Conservation (phyloP, 225 moss, liverwort and hornwort species). For the Sphagnum contortum region DNA sequence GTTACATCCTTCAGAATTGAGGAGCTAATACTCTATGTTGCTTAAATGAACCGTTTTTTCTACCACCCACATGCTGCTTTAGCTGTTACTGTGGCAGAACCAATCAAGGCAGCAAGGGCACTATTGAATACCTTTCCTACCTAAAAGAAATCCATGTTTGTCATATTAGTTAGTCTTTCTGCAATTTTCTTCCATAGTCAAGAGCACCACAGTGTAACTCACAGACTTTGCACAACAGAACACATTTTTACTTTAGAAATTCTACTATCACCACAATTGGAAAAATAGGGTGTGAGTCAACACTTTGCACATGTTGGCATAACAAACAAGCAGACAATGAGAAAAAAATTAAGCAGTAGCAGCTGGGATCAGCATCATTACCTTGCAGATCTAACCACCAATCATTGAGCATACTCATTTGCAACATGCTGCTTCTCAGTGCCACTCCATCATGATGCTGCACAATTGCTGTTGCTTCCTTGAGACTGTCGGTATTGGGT, state of each 20-base stretch:
- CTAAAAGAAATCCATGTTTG: constrained; percentile 19
- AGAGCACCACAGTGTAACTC: no score
- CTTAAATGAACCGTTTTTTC: constrained; percentile 5
- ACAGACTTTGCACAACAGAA: no score
- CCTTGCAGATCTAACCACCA: constrained; percentile 68
- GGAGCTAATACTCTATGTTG: constrained; percentile 9
- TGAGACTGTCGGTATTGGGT: constrained; percentile 76
- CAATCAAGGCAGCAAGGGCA: constrained; percentile 61
- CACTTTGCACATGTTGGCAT: no score
- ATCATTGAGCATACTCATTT: constrained; percentile 70
- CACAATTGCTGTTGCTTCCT: constrained; percentile 83
- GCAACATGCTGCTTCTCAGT: constrained; percentile 95
- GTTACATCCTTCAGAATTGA: constrained; percentile 6
- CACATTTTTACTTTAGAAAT: no score
- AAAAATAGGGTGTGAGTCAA: no score
- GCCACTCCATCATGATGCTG: constrained; percentile 99
- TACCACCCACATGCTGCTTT: not conserved
- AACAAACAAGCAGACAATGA: no score
- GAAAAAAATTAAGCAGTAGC: no score
- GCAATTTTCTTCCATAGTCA: not conserved
- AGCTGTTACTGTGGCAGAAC: constrained; percentile 11
- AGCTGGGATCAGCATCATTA: constrained; percentile 1
- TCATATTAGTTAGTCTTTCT: not conserved
- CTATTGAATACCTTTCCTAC: constrained; percentile 69
- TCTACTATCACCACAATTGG: no score